Conservation (phyloP, 1,284 basidiomycete genomes). For the Rhodotorula glutinis region DNA sequence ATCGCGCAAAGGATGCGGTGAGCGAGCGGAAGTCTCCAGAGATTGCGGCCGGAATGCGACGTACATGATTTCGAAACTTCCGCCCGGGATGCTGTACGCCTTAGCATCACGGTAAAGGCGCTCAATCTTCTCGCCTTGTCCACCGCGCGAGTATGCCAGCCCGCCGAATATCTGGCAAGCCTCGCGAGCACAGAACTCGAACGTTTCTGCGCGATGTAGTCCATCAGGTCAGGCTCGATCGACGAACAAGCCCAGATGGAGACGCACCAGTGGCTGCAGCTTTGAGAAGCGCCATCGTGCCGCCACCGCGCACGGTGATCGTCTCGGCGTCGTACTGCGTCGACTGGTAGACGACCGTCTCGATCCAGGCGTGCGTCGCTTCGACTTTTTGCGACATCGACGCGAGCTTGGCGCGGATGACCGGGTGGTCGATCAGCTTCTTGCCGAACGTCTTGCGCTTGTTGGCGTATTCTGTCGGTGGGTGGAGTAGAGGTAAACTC, state of each 20-base stretch:
- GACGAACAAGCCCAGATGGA: too few species aligned
- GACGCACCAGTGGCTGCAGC: slow-evolving; percentile 30
- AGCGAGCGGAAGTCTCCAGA: too few species aligned
- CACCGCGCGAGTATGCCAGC: slow-evolving; percentile 38
- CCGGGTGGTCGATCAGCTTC: slow-evolving; percentile 42
- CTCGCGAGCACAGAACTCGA: slow-evolving; percentile 38
- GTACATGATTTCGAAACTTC: slow-evolving; percentile 38
- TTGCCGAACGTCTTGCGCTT: slow-evolving; percentile 44
- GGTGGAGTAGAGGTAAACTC: too few species aligned
- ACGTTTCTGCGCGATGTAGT: slow-evolving; percentile 15
- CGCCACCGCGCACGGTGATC: slow-evolving; percentile 35
- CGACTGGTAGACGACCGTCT: slow-evolving; percentile 37
- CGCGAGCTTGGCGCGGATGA: slow-evolving; percentile 44
- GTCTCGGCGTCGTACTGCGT: slow-evolving; percentile 35
- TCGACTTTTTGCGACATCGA: slow-evolving; percentile 41
- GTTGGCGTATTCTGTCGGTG: slow-evolving; percentile 36
- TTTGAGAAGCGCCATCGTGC: slow-evolving; percentile 38
- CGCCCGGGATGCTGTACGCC: slow-evolving; percentile 39
- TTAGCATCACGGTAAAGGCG: slow-evolving; percentile 40
- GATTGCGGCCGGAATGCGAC: background rate
- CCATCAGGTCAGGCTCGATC: background rate
- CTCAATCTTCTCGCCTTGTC: slow-evolving; percentile 43
- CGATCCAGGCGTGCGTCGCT: slow-evolving; percentile 41
- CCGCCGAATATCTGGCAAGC: slow-evolving; percentile 44
- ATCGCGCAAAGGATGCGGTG: too few species aligned